A percentile compares a stretch with the other conserved stretches of the same genome.
phyloP scores from a whole-genome alignment of 2,329 filamentous ascomycete species.

The Pseudogymnoascus sp. region DNA sequence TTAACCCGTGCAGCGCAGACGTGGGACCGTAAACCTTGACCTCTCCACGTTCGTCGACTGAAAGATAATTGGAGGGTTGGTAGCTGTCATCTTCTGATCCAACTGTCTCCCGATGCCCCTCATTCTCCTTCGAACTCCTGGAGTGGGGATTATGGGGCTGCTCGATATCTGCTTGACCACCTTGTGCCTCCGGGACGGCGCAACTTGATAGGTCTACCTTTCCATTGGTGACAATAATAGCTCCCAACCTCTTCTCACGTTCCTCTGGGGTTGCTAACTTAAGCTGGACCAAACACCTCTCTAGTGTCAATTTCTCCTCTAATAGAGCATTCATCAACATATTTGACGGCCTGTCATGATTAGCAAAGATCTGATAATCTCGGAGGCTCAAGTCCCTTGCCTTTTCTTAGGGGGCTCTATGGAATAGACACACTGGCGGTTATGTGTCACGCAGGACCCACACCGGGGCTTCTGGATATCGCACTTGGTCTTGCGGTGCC shows the following conservation, averaged over 20 bases:
- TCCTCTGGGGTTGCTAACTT: conserved; percentile 1
- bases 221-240: background rate
- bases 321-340: background rate
- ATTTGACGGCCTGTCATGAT: conserved; percentile 3
- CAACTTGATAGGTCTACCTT: background rate
- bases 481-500: background rate
- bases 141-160: background rate
- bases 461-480: background rate
- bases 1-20: conserved; percentile 8
- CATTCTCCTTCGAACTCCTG: background rate
- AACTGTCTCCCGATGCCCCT: background rate
- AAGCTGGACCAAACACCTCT: background rate
- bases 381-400: background rate
- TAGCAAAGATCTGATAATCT: background rate
- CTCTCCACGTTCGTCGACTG: conserved; percentile 14
- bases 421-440: background rate
- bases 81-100: conserved; percentile 8
- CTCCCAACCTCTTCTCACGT: background rate
- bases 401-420: background rate
- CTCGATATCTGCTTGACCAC: background rate
- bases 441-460: background rate
- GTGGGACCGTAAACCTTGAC: conserved; percentile 14
- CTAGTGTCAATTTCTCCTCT: background rate
- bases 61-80: conserved; percentile 11
- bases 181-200: background rate